Conservation (phyloP, 305 asterid species). For the Stenogyne calaminthoides region DNA sequence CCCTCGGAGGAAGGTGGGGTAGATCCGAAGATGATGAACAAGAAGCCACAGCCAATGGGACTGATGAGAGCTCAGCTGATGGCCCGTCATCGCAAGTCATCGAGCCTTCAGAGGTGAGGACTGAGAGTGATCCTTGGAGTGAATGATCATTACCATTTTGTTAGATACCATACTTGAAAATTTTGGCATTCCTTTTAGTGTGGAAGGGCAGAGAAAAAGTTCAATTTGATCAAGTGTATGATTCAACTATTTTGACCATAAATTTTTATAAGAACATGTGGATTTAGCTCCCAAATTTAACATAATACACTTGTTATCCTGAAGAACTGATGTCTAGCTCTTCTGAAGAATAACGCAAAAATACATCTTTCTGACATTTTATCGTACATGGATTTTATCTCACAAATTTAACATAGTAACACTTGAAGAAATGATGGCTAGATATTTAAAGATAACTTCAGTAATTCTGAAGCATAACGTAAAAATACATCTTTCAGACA, state of each 20-base stretch:
- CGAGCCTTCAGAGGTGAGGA: constrained; percentile 89
- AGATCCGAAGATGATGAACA: constrained; percentile 58
- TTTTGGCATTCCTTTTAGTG: neutral
- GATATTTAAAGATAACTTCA: neutral
- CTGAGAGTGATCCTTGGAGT: constrained; percentile 48
- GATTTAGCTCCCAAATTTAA: neutral
- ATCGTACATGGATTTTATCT: neutral
- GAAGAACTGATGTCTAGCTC: neutral
- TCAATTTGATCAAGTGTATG: neutral
- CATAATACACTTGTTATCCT: neutral
- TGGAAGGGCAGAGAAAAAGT: neutral
- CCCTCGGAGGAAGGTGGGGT: constrained; percentile 99
- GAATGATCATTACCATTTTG: constrained; percentile 12
- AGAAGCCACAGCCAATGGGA: constrained; percentile 16
- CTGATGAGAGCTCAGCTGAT: constrained; percentile 35
- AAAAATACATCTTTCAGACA: neutral
- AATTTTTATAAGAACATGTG: neutral
- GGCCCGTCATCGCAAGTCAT: constrained; percentile 49
- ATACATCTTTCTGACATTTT: neutral
- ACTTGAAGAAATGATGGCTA: constrained; percentile 10
- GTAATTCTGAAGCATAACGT: neutral
- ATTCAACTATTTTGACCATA: neutral
- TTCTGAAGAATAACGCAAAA: neutral
- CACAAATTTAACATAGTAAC: neutral
- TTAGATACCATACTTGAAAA: neutral